Conservation (phyloP, 2,329 filamentous ascomycete species). For the Penicillium sp. region DNA sequence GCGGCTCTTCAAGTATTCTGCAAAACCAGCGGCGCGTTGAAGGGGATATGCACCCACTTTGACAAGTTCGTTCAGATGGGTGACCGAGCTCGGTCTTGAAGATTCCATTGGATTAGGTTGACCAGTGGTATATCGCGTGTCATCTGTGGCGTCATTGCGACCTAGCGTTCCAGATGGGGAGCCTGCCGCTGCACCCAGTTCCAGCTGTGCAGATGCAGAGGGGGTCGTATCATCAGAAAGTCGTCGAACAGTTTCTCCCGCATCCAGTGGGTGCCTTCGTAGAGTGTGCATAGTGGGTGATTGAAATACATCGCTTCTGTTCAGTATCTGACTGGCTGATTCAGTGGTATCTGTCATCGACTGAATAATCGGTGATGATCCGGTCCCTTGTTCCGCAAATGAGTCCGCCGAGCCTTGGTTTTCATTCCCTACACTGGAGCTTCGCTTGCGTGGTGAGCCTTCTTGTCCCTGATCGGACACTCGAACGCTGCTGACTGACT, state of each 20-base stretch:
- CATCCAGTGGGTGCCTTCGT: constrained; percentile 28
- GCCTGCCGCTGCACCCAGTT: constrained; percentile 5
- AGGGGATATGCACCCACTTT: constrained; percentile 71
- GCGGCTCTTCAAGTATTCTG: constrained; percentile 75
- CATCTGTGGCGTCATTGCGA: constrained; percentile 12
- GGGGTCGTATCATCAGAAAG: constrained; percentile 39
- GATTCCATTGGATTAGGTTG: constrained; percentile 27
- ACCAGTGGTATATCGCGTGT: constrained; percentile 16
- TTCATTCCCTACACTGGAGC: constrained; percentile 60
- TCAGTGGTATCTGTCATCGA: constrained; percentile 70
- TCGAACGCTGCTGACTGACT: constrained; percentile 22
- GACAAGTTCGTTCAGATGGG: constrained; percentile 58
- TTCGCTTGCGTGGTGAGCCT: constrained; percentile 48
- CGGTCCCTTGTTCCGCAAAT: constrained; percentile 70
- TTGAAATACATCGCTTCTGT: constrained; percentile 83
- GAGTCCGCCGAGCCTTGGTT: constrained; percentile 69
- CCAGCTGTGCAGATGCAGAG: constrained; percentile 28
- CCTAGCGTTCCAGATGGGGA: not conserved
- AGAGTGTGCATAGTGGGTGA: constrained; percentile 63
- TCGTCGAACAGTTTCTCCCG: constrained; percentile 27
- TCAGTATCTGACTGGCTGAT: constrained; percentile 87
- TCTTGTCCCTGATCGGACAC: constrained; percentile 9
- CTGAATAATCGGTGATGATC: constrained; percentile 68
- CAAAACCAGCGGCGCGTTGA: constrained; percentile 77
- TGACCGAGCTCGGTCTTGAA: constrained; percentile 33